Evolutionary conservation across 2,329 filamentous ascomycete species (phyloP), one percentile per base, ranked within the genome.

Genomic region (Bipolaris oryzae): DNA sequence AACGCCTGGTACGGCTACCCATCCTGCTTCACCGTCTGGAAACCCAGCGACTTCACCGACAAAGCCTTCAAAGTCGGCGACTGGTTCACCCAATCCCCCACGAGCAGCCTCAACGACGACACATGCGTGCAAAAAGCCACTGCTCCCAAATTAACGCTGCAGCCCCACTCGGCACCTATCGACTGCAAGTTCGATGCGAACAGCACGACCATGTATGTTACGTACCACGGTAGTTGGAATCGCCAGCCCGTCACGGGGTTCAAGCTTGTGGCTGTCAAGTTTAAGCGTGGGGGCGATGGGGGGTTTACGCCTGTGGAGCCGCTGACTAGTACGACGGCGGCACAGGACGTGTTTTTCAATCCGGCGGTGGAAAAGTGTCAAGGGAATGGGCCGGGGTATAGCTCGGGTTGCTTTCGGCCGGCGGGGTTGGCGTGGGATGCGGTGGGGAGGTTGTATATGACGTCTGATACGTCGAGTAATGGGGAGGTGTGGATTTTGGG

Each of bases 181-280:
- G 88, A 90, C 63, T 84, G 90, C 69, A 85, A 85, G 57, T 92
- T 92, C 76, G 79, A 84, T 62, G 66, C 79, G 35, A 84, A 82
- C 37, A 82, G 79, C 18, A 79, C 78, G 1, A 77, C 78, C 10
- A 87, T 87, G 3, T 91, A 84, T 71, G 77, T 92, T 25, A 81
- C 85, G 0, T 91, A 90, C 76, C 89, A 91, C 71, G 89, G 89
- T 9, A 87, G 83, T 71, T 91, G 89, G 87, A 77, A 84, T 65
- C 73, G 81, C n/a, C 64, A 71, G 9, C 67, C 74, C 2, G 81
- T 81, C 13, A 76, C 77, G 1, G 82, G 82, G 2, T 84, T 83
- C 71, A 81, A 82, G 63, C 61, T 84, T 42, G 78, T 78, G 9
- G 69, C 77, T 2, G 75, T 84, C 10, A 66, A 72, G 3, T 83